Base-by-base conservation (phyloP, 2,329 filamentous ascomycete genomes). In the Hysterium pulicare region DNA sequence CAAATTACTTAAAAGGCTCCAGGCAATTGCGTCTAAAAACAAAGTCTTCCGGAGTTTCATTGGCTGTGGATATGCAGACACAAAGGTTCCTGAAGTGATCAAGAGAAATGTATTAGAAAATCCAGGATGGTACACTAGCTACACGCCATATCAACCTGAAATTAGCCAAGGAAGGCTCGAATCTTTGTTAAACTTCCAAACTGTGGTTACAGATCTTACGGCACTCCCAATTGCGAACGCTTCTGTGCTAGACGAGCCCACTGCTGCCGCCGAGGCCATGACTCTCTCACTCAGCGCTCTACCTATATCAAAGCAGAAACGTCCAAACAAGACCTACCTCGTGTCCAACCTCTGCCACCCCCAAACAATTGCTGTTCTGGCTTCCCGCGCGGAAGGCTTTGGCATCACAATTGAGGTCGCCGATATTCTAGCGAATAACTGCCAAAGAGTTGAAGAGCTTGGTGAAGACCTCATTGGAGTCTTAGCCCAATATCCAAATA, bases 111-210 rank as follows among this genome's bases (percentile, higher is more conserved):
- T 97, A 4, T 73, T 97, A 45, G 90, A 97, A 75, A 91, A 86
- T 65, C 91, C 91, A 4, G 90, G 84, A 8, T 97, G 91, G 91
- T 97, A 97, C 68, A 97, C 91, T 31, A 95, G 90, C 71, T 96
- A 97, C 68, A 96, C 91, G 0, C 91, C 91, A 13, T 97, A 96
- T 70, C 91, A 97, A 72, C 86, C 91, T 2, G 91, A 97, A 71
- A 95, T 97, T 73, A 95, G 90, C 66, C 91, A 97, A 71, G 91
- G 91, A 26, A 83, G 91, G 42, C 71, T 97, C 48, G 89, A 96
- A 75, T 95, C 89, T 5, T 74, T 97, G 41, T 75, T 97, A 49
- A 97, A 97, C 75, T 97, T 90, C 73, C 91, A 97, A 74, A 97
- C 91, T 15, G 77, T 97, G 73, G 85, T 95, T 7, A 83, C 84